Base-by-base conservation (phyloP, 305 asterid genomes). In the Solanum hybrid region DNA sequence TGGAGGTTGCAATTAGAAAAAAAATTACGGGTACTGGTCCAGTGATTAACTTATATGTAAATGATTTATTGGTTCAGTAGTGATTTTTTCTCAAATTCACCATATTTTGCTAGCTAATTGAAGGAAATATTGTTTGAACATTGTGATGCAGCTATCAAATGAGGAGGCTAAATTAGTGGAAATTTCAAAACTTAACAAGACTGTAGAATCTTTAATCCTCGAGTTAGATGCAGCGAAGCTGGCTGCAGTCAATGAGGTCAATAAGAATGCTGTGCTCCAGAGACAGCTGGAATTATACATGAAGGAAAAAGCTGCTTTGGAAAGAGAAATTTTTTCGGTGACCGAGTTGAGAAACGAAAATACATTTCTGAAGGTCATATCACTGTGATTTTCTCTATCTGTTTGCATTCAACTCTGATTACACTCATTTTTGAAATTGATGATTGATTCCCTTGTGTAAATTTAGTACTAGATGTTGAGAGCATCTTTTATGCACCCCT, bases 1-100 rank as follows among this genome's bases (percentile, higher is more conserved):
- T 97, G 98, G 99, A 94, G 99, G 89, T 92, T 96, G 94, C 95
- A 95, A 86, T 94, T 97, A 88, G 99, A 97, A 95, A 97, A 96
- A 90, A 97, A 96, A 92, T 88, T 95, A 84, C 95, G 99, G 95
- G 99, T 97, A 95, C 76, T 42, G 56, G 78, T 88, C 77, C 77
- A 60, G n/a, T 85, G 27, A 32, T 85, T 73, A 24, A 38, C 89
- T 69, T 42, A 87, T 77, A 11, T 77, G 51, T 36, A 56, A 88
- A 88, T 79, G 26, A 24, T 88, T 88, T 77, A 66, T 76, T 56
- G 69, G n/a, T 88, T 86, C 64, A 20, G 84, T 42, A 38, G 51
- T 89, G 24, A 4, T 17, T 34, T 79, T 11, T 76, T 90, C 24
- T 31, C 72, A n/a, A 78, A 75, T 31, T 87, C 11, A 80, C 26